Base-by-base conservation (phyloP, 148 eudicot genomes). In the Rhododendron ferrugineum region DNA sequence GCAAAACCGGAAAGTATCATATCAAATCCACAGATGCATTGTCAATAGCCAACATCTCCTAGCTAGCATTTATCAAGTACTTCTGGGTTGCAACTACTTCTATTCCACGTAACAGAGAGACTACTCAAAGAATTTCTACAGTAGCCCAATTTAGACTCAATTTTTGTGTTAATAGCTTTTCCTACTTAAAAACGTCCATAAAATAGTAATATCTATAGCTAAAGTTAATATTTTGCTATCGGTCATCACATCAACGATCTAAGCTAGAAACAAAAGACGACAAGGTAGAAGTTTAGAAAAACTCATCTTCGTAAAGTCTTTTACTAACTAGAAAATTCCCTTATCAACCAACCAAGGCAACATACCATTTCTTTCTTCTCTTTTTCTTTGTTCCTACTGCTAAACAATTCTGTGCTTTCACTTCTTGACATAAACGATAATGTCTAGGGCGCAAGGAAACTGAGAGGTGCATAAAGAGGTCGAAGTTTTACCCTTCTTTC, bases 401-500 rank as follows among this genome's bases (percentile, higher is more conserved):
- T 32, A 28, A 79, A 30, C 82, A 79, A 2, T 34, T 47, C 5
- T 49, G 56, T 49, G 52, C 7, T 2, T 79, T 79, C 56, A 15
- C 34, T 79, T 49, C 5, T 22, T 36, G n/a, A 60, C 36, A 70
- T 26, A 26, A 26, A 26, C 6, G 34, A 66, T 66, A 26, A 66
- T 66, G 16, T 11, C 32, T 66, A 8, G 14, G 42, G 22, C 20
- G 0, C 54, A 37, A n/a, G 23, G 37, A 42, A 74, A 75, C 81
- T 40, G 32, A 84, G 26, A 84, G 50, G 26, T 58, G n/a, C 23
- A 84, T 22, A 23, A 77, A 46, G 11, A 36, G 82, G 23, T 23
- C 5, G 16, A 77, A 75, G 37, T 82, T 87, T 87, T 88, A 96
- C 98, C 98, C 98, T 93, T 96, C 98, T 88, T 93, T 92, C 85